A percentile compares a stretch with the other conserved stretches of the same genome.
phyloP scores from a whole-genome alignment of 768 basidiomycete genomes.

The Chiua virens region DNA sequence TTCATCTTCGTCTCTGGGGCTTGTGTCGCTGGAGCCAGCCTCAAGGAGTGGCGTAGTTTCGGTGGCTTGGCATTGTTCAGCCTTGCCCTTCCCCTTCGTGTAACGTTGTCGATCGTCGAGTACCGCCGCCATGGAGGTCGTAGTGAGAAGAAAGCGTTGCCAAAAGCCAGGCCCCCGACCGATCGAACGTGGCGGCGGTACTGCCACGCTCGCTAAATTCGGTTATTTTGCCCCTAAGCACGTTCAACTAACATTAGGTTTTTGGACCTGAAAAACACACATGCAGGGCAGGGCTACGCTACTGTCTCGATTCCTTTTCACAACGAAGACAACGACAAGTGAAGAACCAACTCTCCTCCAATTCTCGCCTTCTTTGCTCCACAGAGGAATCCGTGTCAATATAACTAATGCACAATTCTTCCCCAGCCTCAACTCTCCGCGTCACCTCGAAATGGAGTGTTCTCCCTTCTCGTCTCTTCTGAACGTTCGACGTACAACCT shows the following conservation, averaged over 20 bases:
- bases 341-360: conserved; percentile 58
- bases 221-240: conserved; percentile 4
- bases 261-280: too few relatives aligned
- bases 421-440: conserved; percentile 42
- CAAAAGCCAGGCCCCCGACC: background rate
- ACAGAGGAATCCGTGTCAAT: conserved; percentile 37
- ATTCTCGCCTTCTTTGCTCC: conserved; percentile 38
- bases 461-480: conserved; percentile 46
- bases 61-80: conserved; percentile 21
- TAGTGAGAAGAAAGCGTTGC: conserved; percentile 4
- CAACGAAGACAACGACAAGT: conserved; percentile 51
- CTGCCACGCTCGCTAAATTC: conserved; percentile 2
- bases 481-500: conserved; percentile 57
- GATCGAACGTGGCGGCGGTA: conserved; percentile 16
- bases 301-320: conserved; percentile 16
- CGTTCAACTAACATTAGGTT: too few relatives aligned
- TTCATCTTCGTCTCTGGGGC: conserved; percentile 19
- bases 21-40: conserved; percentile 19
- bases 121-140: conserved; percentile 20
- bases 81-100: conserved; percentile 30
- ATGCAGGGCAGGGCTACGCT: background rate
- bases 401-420: conserved; percentile 62
- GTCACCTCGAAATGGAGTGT: conserved; percentile 47
- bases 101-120: conserved; percentile 12
- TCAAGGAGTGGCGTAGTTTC: conserved; percentile 33